Conservation (phyloP, 169 alveolate species). For the Cystoisospora suis region DNA sequence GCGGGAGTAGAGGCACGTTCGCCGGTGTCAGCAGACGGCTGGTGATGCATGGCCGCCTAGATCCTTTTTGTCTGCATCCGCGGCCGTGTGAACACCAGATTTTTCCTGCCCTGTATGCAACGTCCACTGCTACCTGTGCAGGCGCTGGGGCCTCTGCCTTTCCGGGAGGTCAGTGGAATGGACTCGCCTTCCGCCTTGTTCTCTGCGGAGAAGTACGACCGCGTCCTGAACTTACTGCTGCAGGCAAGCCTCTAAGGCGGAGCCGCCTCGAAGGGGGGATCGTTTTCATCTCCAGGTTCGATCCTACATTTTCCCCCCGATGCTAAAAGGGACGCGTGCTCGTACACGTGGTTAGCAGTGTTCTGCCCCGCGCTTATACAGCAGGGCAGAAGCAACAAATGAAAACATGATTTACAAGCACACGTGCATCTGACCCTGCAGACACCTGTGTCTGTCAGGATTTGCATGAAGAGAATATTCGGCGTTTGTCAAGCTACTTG, state of each 20-base stretch:
- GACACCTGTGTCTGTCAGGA: too few species aligned
- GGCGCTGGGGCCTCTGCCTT: slow-evolving; percentile 7
- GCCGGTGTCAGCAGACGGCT: not conserved
- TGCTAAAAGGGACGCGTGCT: not conserved
- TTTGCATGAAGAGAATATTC: too few species aligned
- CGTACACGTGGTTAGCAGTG: not conserved
- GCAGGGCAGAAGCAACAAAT: not conserved
- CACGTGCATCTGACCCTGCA: too few species aligned
- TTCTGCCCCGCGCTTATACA: not conserved
- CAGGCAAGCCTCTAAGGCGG: too few species aligned
- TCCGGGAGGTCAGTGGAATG: not conserved
- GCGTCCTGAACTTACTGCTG: not conserved
- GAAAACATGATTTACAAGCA: not conserved
- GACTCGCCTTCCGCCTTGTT: not conserved
- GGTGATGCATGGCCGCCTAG: not conserved
- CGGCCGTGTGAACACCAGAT: too few species aligned
- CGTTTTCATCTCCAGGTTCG: not conserved
- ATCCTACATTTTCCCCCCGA: not conserved
- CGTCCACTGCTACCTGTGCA: not conserved
- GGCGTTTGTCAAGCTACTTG: too few species aligned
- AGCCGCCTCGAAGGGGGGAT: not conserved
- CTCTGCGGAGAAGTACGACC: slow-evolving; percentile 31
- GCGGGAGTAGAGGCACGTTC: not conserved
- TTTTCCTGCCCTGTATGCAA: not conserved
- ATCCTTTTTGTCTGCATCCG: too few species aligned